Conservation (phyloP, 352 stramenopile species). For the Detonula confervacea region DNA sequence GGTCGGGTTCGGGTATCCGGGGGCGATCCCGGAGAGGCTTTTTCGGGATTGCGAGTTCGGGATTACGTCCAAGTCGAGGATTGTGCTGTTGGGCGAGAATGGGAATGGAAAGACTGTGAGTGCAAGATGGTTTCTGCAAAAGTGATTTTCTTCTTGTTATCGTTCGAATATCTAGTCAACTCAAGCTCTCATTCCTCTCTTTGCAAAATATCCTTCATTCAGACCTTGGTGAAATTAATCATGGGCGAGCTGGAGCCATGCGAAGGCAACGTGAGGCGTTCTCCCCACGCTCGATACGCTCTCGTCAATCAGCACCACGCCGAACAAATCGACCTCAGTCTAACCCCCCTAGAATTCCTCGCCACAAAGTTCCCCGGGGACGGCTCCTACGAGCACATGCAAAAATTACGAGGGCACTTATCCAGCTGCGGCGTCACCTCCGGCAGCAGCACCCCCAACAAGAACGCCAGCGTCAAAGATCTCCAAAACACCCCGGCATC, state of each 20-base stretch:
- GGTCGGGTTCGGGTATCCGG: conserved; percentile 55
- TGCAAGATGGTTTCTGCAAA: background rate
- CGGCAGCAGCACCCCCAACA: conserved; percentile 7
- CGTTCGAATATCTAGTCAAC: conserved; percentile 48
- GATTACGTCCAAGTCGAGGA: conserved; percentile 60
- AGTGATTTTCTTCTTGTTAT: background rate
- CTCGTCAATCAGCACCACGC: conserved; percentile 92
- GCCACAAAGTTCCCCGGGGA: conserved; percentile 84
- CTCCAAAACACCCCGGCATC: conserved; percentile 39
- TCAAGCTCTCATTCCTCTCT: background rate
- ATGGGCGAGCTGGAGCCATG: conserved; percentile 88
- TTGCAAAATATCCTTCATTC: background rate
- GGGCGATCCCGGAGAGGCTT: conserved; percentile 11
- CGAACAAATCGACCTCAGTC: conserved; percentile 88
- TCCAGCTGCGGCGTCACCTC: conserved; percentile 58
- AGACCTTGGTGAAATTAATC: conserved; percentile 91
- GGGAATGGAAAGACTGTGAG: conserved; percentile 97
- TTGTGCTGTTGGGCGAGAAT: conserved; percentile 98
- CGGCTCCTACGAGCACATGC: conserved; percentile 44
- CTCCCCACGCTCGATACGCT: conserved; percentile 88
- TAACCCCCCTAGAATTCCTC: conserved; percentile 91
- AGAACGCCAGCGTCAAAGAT: conserved; percentile 28
- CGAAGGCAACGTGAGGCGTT: conserved; percentile 85
- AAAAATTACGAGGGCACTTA: conserved; percentile 50
- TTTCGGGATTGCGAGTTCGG: conserved; percentile 51